Evolutionary conservation across 371 early-diverging fungal genomes (phyloP).

Genomic region (Mucor velutinosus): DNA sequence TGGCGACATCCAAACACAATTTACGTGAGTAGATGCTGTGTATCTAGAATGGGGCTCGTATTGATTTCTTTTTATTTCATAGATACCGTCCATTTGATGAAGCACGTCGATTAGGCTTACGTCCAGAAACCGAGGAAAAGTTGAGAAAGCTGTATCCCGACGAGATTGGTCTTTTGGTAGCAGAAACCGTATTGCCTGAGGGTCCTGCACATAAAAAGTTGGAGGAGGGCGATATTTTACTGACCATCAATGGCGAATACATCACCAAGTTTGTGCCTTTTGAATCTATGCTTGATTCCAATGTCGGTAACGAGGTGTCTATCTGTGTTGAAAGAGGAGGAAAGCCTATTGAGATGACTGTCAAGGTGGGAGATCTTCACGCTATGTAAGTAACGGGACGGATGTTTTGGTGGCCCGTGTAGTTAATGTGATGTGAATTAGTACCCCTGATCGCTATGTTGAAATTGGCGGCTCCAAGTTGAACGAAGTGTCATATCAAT

Average conservation of each 20-base stretch:
- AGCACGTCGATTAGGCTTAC: slow-evolving; percentile 72
- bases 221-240: slow-evolving; percentile 88
- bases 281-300: slow-evolving; percentile 75
- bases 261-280: slow-evolving; percentile 86
- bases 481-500: slow-evolving; percentile 87
- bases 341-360: slow-evolving; percentile 57
- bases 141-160: slow-evolving; percentile 69
- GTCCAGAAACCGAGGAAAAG: slow-evolving; percentile 67
- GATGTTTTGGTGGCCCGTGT: neutral
- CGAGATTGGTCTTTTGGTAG: slow-evolving; percentile 90
- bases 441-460: slow-evolving; percentile 78
- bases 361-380: slow-evolving; percentile 75
- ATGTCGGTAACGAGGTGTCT: slow-evolving; percentile 68
- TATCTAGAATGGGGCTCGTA: neutral
- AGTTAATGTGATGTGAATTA: neutral
- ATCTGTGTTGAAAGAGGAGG: slow-evolving; percentile 79
- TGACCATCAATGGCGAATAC: slow-evolving; percentile 76
- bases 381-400: slow-evolving; percentile 52
- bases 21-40: slow-evolving; percentile 47
- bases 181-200: slow-evolving; percentile 79
- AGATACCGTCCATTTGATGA: slow-evolving; percentile 76
- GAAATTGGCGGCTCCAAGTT: slow-evolving; percentile 90
- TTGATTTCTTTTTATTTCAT: neutral
- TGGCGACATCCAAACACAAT: slow-evolving; percentile 90
- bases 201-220: slow-evolving; percentile 79